Evolutionary conservation across 2,329 filamentous ascomycete genomes (phyloP).

Genomic region (Exutisphaerella laricina): DNA sequence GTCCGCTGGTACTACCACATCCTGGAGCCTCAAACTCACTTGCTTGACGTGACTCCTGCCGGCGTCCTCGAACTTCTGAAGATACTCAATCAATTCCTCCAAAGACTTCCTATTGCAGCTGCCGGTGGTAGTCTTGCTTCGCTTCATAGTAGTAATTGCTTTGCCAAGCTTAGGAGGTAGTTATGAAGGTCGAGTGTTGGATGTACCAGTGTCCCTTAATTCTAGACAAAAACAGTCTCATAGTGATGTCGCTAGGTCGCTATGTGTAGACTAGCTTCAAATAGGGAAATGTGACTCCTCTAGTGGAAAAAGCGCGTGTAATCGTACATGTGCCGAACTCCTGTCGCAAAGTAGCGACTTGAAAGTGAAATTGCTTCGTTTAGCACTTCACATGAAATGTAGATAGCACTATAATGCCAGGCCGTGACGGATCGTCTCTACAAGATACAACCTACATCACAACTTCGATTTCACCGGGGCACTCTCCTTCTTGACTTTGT

Average conservation of each 20-base stretch:
- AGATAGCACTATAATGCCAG: neutral
- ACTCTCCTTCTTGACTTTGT: slow-evolving; percentile 39
- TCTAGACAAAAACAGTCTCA: neutral
- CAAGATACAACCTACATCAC: no score
- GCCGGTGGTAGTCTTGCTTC: neutral
- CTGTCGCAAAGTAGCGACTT: neutral
- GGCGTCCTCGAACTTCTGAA: no score
- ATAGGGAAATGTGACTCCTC: neutral
- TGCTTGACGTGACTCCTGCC: no score
- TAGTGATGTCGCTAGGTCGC: neutral
- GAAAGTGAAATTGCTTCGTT: neutral
- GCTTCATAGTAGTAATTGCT: neutral
- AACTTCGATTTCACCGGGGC: slow-evolving; percentile 37
- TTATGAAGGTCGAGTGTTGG: neutral
- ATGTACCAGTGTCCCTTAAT: neutral
- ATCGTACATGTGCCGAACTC: neutral
- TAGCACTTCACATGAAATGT: neutral
- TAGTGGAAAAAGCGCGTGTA: neutral
- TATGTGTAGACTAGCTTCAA: no score
- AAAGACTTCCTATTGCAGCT: no score
- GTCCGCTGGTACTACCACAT: no score
- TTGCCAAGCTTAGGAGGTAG: neutral
- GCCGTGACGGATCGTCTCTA: no score
- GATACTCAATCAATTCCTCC: no score
- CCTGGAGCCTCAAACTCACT: no score